Evolutionary conservation across 192 early-diverging fungal genomes (phyloP).

Genomic region (Lunasporangiospora selenospora): DNA sequence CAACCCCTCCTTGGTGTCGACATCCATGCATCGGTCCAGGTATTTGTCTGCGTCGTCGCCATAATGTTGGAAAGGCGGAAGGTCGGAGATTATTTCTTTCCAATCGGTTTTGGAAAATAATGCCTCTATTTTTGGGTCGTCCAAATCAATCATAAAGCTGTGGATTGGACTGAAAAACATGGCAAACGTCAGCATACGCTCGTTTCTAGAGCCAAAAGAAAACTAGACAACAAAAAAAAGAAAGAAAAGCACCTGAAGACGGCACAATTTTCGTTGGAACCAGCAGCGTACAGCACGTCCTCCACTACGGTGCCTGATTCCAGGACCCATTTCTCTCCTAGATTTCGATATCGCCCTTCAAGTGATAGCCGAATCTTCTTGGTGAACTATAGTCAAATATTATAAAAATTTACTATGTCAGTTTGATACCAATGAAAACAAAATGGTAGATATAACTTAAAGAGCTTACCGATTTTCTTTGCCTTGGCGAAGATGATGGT

Average conservation of each 20-base stretch:
- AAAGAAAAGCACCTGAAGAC: constrained; percentile 23
- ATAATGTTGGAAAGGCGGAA: constrained; percentile 19
- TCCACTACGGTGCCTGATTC: constrained; percentile 23
- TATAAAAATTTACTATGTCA: constrained; percentile 12
- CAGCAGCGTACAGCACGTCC: constrained; percentile 31
- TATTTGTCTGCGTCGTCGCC: constrained; percentile 12
- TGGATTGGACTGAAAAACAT: constrained; percentile 24
- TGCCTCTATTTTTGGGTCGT: constrained; percentile 15
- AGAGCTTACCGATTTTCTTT: constrained; percentile 25
- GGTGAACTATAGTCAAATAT: constrained; percentile 28
- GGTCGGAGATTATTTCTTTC: constrained; percentile 26
- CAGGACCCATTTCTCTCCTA: constrained; percentile 23
- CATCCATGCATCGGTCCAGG: constrained; percentile 17
- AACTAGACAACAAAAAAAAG: constrained; percentile 29
- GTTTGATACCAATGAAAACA: constrained; percentile 22
- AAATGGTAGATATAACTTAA: constrained; percentile 9
- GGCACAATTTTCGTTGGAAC: constrained; percentile 14
- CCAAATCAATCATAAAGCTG: constrained; percentile 26
- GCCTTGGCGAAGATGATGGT: constrained; percentile 20
- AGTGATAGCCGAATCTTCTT: too few relatives aligned
- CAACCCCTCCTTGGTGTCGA: constrained; percentile 16
- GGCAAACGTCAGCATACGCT: constrained; percentile 14
- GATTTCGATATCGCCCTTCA: too few relatives aligned
- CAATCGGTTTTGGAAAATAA: constrained; percentile 17
- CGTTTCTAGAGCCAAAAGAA: not conserved